Conservation (phyloP, 2,329 filamentous ascomycete species). For the Helminthosporium solani region DNA sequence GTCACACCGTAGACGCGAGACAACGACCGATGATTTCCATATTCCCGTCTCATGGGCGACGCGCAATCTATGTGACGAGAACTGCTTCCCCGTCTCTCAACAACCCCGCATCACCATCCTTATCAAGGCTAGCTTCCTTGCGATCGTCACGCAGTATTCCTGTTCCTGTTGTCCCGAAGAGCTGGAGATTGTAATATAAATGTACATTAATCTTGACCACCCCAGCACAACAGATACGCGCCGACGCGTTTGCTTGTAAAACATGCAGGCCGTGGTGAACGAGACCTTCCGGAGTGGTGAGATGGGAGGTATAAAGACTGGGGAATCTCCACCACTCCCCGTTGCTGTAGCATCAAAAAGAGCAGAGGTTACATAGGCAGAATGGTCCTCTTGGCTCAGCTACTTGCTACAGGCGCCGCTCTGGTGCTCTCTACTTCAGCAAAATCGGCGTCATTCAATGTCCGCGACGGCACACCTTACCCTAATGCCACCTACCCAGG, state of each 20-base stretch:
- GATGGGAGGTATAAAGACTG: slow-evolving; percentile 2
- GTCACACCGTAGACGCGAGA: neutral
- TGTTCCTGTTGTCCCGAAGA: slow-evolving; percentile 8
- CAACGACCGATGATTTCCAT: neutral
- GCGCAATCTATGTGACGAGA: neutral
- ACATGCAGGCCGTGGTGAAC: too few species aligned
- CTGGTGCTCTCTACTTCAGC: slow-evolving; percentile 1
- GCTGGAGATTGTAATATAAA: slow-evolving; percentile 1
- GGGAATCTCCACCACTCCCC: neutral
- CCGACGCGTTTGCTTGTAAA: too few species aligned
- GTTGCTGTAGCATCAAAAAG: neutral
- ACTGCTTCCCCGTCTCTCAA: neutral
- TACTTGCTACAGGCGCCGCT: neutral
- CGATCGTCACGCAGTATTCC: slow-evolving; percentile 5
- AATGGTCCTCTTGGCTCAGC: neutral
- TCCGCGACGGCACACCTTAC: slow-evolving; percentile 5
- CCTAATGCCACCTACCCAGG: slow-evolving; percentile 15
- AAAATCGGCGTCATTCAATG: neutral
- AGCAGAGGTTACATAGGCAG: neutral
- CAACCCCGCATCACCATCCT: slow-evolving; percentile 3
- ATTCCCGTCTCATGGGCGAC: neutral
- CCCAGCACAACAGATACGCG: too few species aligned
- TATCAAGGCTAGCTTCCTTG: slow-evolving; percentile 5
- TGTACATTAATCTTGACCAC: too few species aligned
- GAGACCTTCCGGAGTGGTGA: slow-evolving; percentile 4